phyloP scores from a whole-genome alignment of 2,329 filamentous ascomycete genomes.

The Monilinia fructigena region DNA sequence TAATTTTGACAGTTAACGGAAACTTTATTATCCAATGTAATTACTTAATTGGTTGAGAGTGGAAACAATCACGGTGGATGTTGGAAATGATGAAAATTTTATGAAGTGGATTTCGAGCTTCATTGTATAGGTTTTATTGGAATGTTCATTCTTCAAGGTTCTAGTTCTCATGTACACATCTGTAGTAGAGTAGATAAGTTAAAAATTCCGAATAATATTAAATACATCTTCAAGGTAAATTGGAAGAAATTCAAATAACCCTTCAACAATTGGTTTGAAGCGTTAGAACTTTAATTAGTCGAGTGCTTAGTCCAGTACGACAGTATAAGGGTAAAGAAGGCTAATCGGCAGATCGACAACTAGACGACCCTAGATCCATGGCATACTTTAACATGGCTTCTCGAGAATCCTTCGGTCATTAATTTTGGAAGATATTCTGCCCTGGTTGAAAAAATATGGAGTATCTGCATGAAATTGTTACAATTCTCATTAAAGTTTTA shows the following conservation, averaged over 20 bases:
- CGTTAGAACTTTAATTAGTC: not conserved
- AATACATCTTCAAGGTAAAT: not conserved
- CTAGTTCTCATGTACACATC: too few species aligned
- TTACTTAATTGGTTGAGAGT: too few species aligned
- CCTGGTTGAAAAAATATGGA: not conserved
- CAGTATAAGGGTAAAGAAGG: not conserved
- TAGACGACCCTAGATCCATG: not conserved
- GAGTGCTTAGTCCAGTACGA: not conserved
- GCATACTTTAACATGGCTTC: not conserved
- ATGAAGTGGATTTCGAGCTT: too few species aligned
- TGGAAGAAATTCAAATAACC: slow-evolving; percentile 1
- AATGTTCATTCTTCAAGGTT: too few species aligned
- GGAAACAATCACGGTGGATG: too few species aligned
- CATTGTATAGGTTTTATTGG: too few species aligned
- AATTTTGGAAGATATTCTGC: not conserved
- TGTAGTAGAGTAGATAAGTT: too few species aligned
- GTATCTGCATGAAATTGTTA: not conserved
- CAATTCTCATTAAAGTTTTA: not conserved
- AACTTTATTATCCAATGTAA: too few species aligned
- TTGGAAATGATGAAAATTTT: too few species aligned
- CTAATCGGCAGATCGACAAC: too few species aligned
- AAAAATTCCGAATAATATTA: not conserved
- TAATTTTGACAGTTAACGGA: too few species aligned
- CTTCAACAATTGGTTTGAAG: not conserved
- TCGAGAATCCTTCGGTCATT: not conserved